Evolutionary conservation across 768 basidiomycete species (phyloP).

Genomic region (Auricularia heimuer): DNA sequence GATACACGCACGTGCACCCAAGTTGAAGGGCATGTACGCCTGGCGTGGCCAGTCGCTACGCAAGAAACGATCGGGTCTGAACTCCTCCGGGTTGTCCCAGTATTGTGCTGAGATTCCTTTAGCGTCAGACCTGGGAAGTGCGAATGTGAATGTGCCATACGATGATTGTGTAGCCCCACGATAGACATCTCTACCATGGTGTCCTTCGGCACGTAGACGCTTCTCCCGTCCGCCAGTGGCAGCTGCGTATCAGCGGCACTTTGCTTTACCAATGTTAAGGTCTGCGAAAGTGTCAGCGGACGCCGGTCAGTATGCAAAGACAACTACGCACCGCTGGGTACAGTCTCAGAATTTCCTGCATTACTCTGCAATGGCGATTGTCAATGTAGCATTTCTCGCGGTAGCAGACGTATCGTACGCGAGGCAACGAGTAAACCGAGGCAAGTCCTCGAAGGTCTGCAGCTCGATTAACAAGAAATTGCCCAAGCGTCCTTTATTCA

Average conservation of each 20-base stretch:
- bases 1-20: slow-evolving; percentile 19
- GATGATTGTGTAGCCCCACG: slow-evolving; percentile 5
- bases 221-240: slow-evolving; percentile 6
- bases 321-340: slow-evolving; percentile 31
- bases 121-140: background rate
- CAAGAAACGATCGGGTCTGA: slow-evolving; percentile 39
- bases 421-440: slow-evolving; percentile 8
- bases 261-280: slow-evolving; percentile 18
- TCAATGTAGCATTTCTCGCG: too few relatives aligned
- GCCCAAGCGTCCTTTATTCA: background rate
- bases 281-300: background rate
- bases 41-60: slow-evolving; percentile 39
- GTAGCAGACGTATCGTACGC: too few relatives aligned
- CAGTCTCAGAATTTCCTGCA: slow-evolving; percentile 41
- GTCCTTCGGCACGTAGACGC: slow-evolving; percentile 3
- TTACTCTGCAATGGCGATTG: slow-evolving; percentile 12
- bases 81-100: slow-evolving; percentile 43
- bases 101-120: slow-evolving; percentile 32
- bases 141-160: background rate
- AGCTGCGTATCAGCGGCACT: slow-evolving; percentile 17
- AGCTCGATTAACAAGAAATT: background rate
- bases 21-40: slow-evolving; percentile 45
- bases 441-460: slow-evolving; percentile 24
- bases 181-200: background rate
- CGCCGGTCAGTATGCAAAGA: background rate